Evolutionary conservation across 2,329 filamentous ascomycete genomes (phyloP).

Genomic region (Thelonectria discophora): DNA sequence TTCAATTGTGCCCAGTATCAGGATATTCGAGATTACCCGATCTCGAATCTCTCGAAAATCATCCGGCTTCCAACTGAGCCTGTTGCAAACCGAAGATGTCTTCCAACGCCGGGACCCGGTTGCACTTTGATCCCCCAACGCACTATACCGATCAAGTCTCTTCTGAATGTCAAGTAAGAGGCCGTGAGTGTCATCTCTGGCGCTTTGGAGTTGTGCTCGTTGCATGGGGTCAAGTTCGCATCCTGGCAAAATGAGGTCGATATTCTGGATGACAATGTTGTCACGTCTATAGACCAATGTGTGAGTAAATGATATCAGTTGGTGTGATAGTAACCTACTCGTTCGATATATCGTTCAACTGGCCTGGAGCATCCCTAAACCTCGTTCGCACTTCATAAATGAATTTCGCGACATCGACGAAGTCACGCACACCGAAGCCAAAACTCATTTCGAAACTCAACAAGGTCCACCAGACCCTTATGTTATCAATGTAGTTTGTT

Average conservation of each 20-base stretch:
- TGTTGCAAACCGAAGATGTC: not conserved
- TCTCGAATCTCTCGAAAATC: constrained; percentile 9
- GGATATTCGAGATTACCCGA: not conserved
- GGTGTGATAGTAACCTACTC: not conserved
- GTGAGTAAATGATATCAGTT: not conserved
- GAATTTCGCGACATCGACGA: not conserved
- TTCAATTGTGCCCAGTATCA: not conserved
- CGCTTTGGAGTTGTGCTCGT: not conserved
- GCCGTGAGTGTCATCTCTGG: not conserved
- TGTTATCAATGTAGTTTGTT: too few relatives aligned
- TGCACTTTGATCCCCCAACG: not conserved
- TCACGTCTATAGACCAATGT: not conserved
- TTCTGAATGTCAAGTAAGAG: not conserved
- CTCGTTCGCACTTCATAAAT: not conserved
- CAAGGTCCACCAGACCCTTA: too few relatives aligned
- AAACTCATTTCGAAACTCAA: not conserved
- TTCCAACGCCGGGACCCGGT: not conserved
- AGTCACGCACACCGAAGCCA: not conserved
- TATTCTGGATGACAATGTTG: constrained; percentile 3
- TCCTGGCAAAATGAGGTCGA: constrained; percentile 5
- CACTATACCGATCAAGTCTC: constrained; percentile 3
- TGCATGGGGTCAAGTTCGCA: constrained; percentile 4
- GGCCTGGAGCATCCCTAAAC: not conserved
- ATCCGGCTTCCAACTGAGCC: not conserved
- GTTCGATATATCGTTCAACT: constrained; percentile 1